These are phyloP conservation scores for Schizopora paradoxa DNA, from an alignment of 1,284 basidiomycete genomes.

Conservation along the genomic window DNA sequence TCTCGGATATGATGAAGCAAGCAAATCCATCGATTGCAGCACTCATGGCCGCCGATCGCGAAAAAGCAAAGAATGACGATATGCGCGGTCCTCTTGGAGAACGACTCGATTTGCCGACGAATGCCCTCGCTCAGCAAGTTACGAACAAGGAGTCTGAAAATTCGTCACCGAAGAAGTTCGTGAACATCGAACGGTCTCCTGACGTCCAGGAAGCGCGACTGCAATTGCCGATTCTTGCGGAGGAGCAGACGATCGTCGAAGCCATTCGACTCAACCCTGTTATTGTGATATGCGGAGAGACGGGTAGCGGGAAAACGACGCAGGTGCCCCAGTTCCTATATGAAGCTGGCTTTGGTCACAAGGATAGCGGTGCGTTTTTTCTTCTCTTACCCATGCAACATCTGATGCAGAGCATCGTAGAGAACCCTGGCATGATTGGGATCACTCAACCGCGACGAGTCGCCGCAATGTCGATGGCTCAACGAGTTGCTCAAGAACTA, in stretches of 20 bases:
- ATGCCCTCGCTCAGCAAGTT: constrained; percentile 52
- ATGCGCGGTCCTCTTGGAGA: constrained; percentile 69
- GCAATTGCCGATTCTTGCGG: constrained; percentile 84
- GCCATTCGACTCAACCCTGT: constrained; percentile 82
- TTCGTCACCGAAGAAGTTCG: constrained; percentile 35
- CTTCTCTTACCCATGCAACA: background rate
- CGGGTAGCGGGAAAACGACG: constrained; percentile 97
- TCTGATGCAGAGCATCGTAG: constrained; percentile 33
- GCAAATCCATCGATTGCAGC: no score
- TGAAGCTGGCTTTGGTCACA: constrained; percentile 92
- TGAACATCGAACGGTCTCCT: constrained; percentile 63
- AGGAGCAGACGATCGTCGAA: constrained; percentile 95
- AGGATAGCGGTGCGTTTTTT: constrained; percentile 59
- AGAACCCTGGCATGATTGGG: constrained; percentile 97
- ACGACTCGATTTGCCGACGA: constrained; percentile 56
- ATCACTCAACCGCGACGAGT: constrained; percentile 97
- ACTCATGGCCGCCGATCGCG: constrained; percentile 33
- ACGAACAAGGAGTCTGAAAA: constrained; percentile 3
- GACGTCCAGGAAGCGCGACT: constrained; percentile 79
- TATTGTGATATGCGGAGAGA: constrained; percentile 75
- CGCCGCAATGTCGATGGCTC: constrained; percentile 93
- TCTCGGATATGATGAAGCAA: constrained; percentile 8
- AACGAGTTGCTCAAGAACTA: constrained; percentile 87
- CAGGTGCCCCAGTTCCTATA: constrained; percentile 93
- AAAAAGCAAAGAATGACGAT: constrained; percentile 29